A percentile compares a stretch with the other conserved stretches of the same genome.
phyloP scores from a whole-genome alignment of 2,329 filamentous ascomycete genomes.

The Diaporthe citrichinensis region DNA sequence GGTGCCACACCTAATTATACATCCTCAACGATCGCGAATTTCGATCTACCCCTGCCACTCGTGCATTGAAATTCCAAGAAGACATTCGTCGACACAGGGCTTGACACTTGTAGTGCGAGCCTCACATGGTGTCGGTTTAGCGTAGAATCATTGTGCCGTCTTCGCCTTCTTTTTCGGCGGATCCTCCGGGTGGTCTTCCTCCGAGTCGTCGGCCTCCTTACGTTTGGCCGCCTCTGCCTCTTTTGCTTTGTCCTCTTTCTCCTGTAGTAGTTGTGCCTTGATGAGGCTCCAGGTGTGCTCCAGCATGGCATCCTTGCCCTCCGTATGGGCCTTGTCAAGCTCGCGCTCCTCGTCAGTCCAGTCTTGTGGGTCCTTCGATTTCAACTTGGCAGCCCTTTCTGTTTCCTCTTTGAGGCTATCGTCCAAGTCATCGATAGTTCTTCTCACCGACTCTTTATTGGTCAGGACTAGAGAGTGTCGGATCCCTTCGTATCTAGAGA shows the following conservation, averaged over 20 bases:
- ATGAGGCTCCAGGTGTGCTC: background rate
- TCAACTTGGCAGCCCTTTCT: background rate
- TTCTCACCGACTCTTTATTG: background rate
- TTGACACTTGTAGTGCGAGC: too few relatives aligned
- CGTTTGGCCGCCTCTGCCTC: too few relatives aligned
- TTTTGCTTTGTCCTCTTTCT: background rate
- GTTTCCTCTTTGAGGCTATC: background rate
- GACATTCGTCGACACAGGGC: background rate
- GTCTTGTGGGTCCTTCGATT: background rate
- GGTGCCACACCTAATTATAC: background rate
- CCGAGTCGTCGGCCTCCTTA: background rate
- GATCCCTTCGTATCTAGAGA: background rate
- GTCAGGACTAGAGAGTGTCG: background rate
- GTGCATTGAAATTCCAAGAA: background rate
- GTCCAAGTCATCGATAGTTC: background rate
- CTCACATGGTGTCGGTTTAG: background rate
- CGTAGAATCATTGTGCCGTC: background rate
- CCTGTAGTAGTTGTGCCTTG: background rate
- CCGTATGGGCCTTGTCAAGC: background rate
- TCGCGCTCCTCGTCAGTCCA: background rate
- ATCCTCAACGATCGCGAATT: background rate
- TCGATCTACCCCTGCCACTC: background rate
- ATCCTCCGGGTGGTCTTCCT: background rate
- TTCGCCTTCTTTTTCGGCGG: background rate
- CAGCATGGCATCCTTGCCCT: background rate